Conservation (phyloP, 305 asterid species). For the Fraxinus velutina region DNA sequence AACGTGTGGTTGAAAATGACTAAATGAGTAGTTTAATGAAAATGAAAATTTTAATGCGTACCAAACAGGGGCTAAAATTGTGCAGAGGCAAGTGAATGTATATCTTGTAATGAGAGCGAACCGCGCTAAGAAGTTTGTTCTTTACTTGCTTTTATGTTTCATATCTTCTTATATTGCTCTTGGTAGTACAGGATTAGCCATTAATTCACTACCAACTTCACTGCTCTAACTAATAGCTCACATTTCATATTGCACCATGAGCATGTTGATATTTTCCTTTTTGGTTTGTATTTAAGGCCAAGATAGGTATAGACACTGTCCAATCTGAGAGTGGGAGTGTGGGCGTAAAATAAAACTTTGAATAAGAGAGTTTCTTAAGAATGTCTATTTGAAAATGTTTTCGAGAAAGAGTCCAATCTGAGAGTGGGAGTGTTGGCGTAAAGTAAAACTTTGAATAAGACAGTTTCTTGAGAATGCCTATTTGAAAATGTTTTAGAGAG, state of each 20-base stretch:
- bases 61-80: not conserved
- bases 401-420: not conserved
- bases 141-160: not conserved
- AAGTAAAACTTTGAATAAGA: not conserved
- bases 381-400: not conserved
- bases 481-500: not conserved
- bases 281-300: not conserved
- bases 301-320: not conserved
- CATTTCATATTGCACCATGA: not conserved
- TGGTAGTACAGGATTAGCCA: not conserved
- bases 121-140: not conserved
- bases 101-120: not conserved
- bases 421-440: not conserved
- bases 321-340: not conserved
- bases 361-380: not conserved
- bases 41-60: too few species aligned
- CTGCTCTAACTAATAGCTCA: not conserved
- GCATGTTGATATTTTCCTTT: not conserved
- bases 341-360: not conserved
- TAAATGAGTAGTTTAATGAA: too few species aligned
- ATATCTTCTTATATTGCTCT: not conserved
- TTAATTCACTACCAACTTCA: not conserved
- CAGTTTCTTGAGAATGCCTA: not conserved
- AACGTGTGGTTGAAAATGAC: too few species aligned
- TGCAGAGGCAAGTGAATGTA: not conserved